Evolutionary conservation across 768 basidiomycete species (phyloP), one percentile per base, ranked within the genome.

Genomic region (Phanerochaete carnosa): DNA sequence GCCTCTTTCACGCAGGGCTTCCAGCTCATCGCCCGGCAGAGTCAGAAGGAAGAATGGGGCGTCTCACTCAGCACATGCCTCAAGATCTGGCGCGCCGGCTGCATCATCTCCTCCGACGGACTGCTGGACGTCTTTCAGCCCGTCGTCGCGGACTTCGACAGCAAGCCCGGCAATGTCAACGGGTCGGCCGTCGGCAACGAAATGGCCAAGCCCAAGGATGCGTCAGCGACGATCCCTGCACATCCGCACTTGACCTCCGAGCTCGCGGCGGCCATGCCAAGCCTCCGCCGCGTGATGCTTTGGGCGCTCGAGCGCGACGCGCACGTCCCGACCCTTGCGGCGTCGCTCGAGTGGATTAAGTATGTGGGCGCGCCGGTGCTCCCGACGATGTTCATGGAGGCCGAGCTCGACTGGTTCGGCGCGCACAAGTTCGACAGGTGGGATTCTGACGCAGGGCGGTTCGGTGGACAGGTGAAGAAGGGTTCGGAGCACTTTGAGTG

Each of bases 1-100:
- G 95, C 97, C 70, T 97, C 95, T 29, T 99, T 98, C 82, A 93
- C 96, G 4, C 97, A 99, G 78, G 97, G 97, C 66, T 98, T 98
- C 83, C 96, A 98, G 87, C 86, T 99, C 70, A 97, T 99, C 50
- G 66, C 68, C 95, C 84, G 97, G 65, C 90, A 98, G 77, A 95
- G 95, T 53, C 96, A 95, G 47, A 92, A 94, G 75, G 95, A 97
- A 89, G 70, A 70, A 63, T 99, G 96, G 96, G 86, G 91, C 74
- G 80, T 99, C 74, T 97, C 98, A 83, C 95, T 96, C 73, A 88
- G 94, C 68, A 95, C 95, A 62, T 98, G 98, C 71, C 97, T 97
- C 32, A 86, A 83, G 68, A 98, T 99, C 95, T 99, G 97, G 97
- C 94, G 97, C 69, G 97, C 97, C 66, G 97, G 97, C 66, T 98